Percentiles rank a stretch among this genome's conserved stretches.
phyloP scores from a whole-genome alignment of 495 filamentous ascomycete species.

The Penicillium angulare region DNA sequence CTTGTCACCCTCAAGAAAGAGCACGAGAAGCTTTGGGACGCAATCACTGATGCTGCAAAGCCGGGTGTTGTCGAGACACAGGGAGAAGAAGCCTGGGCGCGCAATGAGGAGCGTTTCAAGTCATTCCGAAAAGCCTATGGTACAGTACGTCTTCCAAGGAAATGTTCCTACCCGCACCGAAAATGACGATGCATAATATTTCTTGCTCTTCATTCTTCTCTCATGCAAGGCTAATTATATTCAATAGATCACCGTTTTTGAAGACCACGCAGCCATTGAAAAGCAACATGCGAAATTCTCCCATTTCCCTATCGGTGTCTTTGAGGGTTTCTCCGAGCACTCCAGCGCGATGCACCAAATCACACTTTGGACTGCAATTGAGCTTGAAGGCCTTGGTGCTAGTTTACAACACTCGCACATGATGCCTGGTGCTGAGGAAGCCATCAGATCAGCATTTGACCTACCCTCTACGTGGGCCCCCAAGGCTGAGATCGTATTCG shows the following conservation, averaged over 20 bases:
- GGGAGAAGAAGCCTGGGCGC: neutral
- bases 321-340: neutral
- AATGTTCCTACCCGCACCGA: neutral
- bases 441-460: slow-evolving; percentile 22
- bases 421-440: slow-evolving; percentile 26
- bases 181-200: neutral
- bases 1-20: neutral
- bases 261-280: neutral
- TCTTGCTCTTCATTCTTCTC: neutral
- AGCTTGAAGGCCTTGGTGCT: slow-evolving; percentile 34
- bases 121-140: neutral
- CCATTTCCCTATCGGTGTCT: neutral
- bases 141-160: neutral
- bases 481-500: slow-evolving; percentile 41
- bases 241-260: neutral
- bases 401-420: slow-evolving; percentile 43
- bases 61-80: neutral
- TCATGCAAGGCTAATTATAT: neutral
- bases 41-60: neutral
- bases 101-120: neutral
- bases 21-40: neutral
- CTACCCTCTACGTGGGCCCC: slow-evolving; percentile 31
- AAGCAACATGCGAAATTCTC: neutral
- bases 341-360: slow-evolving; percentile 1
- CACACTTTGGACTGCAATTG: slow-evolving; percentile 37